Conservation (phyloP, 78 protist species). For the Blattamonas nauphoetae region DNA sequence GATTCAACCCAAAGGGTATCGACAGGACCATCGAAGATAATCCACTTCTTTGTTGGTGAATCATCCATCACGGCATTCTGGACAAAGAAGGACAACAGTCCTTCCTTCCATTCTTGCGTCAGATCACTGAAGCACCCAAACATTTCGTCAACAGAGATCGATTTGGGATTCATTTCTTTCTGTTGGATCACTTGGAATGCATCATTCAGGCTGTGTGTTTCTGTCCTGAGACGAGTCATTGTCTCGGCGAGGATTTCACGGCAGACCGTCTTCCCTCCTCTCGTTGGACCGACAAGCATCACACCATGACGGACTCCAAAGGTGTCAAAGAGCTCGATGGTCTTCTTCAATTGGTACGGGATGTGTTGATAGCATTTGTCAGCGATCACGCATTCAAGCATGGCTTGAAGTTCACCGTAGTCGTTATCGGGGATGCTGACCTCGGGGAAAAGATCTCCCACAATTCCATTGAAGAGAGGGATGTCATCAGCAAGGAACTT, state of each 20-base stretch:
- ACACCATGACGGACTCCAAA: conserved; percentile 46
- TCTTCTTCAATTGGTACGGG: not conserved
- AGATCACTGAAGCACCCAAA: conserved; percentile 52
- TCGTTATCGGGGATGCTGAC: not conserved
- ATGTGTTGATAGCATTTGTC: not conserved
- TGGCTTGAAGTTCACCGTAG: not conserved
- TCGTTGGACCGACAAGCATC: conserved; percentile 54
- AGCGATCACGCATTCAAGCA: not conserved
- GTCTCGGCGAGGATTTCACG: conserved; percentile 8
- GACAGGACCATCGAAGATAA: conserved; percentile 81
- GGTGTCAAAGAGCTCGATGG: conserved; percentile 33
- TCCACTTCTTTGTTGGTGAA: too few relatives aligned
- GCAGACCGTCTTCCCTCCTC: conserved; percentile 34
- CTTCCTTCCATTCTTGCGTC: conserved; percentile 68
- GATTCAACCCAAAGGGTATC: conserved; percentile 73
- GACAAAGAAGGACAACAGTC: conserved; percentile 44
- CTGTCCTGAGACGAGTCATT: not conserved
- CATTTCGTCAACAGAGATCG: conserved; percentile 60
- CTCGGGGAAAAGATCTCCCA: conserved; percentile 31
- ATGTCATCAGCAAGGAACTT: conserved; percentile 66
- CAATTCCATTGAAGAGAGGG: conserved; percentile 27
- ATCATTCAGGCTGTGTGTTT: conserved; percentile 1
- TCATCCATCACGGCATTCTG: conserved; percentile 26
- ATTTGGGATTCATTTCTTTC: conserved; percentile 56
- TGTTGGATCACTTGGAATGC: conserved; percentile 17